These are phyloP conservation scores for Geotrichum carabidarum DNA, from an alignment of 1,139 yeast species.

Conservation along the genomic window DNA sequence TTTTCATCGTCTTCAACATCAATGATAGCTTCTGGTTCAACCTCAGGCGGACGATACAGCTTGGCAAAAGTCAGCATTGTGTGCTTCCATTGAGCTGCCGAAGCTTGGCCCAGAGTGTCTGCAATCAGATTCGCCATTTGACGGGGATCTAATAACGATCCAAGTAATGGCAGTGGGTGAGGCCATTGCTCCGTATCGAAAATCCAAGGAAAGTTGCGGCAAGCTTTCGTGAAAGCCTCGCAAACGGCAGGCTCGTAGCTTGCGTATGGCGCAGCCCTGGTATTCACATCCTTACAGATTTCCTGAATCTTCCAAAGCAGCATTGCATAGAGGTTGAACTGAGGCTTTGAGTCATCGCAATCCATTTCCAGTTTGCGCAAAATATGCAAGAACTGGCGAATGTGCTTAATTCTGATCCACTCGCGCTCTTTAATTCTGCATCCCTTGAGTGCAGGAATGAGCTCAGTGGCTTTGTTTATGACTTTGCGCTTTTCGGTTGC, in stretches of 20 bases:
- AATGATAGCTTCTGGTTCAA: conserved; percentile 47
- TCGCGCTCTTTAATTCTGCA: conserved; percentile 1
- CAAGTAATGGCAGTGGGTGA: conserved; percentile 2
- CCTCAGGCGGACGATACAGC: not conserved
- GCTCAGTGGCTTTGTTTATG: not conserved
- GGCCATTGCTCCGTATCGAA: conserved; percentile 7
- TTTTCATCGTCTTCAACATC: conserved; percentile 53
- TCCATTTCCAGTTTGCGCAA: not conserved
- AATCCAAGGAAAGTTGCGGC: conserved; percentile 2
- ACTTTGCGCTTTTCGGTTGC: not conserved
- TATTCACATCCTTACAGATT: not conserved
- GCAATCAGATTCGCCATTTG: conserved; percentile 2
- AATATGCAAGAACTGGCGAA: conserved; percentile 1
- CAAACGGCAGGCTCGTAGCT: not conserved
- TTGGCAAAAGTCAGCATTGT: not conserved
- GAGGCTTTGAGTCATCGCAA: not conserved
- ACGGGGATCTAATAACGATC: conserved; percentile 9
- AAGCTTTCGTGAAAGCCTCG: not conserved
- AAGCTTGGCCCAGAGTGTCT: not conserved
- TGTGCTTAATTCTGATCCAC: conserved; percentile 3
- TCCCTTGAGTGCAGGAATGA: conserved; percentile 1
- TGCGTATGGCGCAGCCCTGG: not conserved
- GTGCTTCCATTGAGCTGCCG: not conserved
- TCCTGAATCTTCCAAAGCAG: conserved; percentile 5
- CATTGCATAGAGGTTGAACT: conserved; percentile 3